phyloP scores from a whole-genome alignment of 2,329 filamentous ascomycete species.

The Fusarium bactridioides region DNA sequence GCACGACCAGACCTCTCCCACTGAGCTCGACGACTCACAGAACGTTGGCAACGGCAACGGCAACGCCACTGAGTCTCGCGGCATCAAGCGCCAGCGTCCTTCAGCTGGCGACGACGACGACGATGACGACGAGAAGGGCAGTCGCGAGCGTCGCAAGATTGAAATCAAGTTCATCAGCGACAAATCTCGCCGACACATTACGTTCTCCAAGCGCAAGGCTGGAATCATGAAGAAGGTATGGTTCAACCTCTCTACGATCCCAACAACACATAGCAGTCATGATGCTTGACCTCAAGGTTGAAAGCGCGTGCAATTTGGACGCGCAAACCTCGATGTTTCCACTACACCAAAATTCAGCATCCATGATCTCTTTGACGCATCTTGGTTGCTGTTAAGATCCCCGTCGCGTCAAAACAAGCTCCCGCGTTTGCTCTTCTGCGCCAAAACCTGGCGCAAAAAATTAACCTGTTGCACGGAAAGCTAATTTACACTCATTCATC shows the following conservation, averaged over 20 bases:
- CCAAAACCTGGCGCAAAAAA: background rate
- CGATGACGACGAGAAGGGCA: slow-evolving; percentile 96
- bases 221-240: slow-evolving; percentile 99
- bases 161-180: slow-evolving; percentile 99
- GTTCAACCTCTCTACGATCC: slow-evolving; percentile 30
- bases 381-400: background rate
- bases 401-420: slow-evolving; percentile 18
- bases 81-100: slow-evolving; percentile 87
- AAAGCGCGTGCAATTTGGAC: background rate
- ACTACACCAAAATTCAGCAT: background rate
- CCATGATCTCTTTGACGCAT: background rate
- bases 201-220: slow-evolving; percentile 99
- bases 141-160: slow-evolving; percentile 98
- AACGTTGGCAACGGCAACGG: slow-evolving; percentile 82
- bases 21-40: slow-evolving; percentile 76
- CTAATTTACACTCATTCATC: slow-evolving; percentile 35
- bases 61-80: slow-evolving; percentile 75
- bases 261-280: background rate
- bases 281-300: background rate
- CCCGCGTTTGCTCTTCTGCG: background rate
- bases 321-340: background rate
- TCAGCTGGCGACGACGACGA: slow-evolving; percentile 91
- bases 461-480: background rate
- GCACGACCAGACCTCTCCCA: slow-evolving; percentile 78
- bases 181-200: slow-evolving; percentile 99